These are phyloP conservation scores for Penicillium robsamsonii DNA, from an alignment of 495 filamentous ascomycete genomes.

Conservation along the genomic window DNA sequence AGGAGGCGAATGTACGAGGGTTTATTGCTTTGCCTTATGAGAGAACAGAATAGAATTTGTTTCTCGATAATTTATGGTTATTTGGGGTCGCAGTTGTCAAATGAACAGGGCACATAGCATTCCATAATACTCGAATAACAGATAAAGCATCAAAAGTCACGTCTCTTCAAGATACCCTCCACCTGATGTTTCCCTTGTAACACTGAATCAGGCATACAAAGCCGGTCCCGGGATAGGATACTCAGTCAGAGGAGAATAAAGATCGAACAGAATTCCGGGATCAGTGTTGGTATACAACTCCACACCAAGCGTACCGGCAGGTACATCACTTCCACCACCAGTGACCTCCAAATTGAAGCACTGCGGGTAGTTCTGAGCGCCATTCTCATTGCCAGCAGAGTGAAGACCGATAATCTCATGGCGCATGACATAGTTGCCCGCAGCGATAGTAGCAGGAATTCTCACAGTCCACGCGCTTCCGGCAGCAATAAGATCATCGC, in stretches of 20 bases:
- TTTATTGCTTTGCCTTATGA: conserved; percentile 45
- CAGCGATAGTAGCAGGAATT: conserved; percentile 58
- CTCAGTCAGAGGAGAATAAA: conserved; percentile 47
- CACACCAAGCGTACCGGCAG: conserved; percentile 55
- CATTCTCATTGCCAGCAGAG: conserved; percentile 49
- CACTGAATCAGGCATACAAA: conserved; percentile 24
- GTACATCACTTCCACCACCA: conserved; percentile 55
- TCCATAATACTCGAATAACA: background rate
- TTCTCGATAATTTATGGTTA: background rate
- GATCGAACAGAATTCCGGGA: conserved; percentile 59
- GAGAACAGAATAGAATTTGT: conserved; percentile 12
- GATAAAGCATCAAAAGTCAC: background rate
- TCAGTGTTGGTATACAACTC: conserved; percentile 57
- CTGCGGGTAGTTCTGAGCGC: conserved; percentile 73
- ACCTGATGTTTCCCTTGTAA: too few species aligned
- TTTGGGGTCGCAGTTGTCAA: background rate
- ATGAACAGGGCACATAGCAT: background rate
- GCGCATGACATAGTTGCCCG: conserved; percentile 72
- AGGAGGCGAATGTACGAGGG: conserved; percentile 32
- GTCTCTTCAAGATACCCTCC: background rate
- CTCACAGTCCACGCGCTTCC: conserved; percentile 63
- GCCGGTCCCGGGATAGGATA: conserved; percentile 55
- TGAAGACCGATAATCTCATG: conserved; percentile 78
- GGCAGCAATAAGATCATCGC: conserved; percentile 60
- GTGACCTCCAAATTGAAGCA: conserved; percentile 72